phyloP scores from a whole-genome alignment of 306 rosid genomes.

The Delonix regia region DNA sequence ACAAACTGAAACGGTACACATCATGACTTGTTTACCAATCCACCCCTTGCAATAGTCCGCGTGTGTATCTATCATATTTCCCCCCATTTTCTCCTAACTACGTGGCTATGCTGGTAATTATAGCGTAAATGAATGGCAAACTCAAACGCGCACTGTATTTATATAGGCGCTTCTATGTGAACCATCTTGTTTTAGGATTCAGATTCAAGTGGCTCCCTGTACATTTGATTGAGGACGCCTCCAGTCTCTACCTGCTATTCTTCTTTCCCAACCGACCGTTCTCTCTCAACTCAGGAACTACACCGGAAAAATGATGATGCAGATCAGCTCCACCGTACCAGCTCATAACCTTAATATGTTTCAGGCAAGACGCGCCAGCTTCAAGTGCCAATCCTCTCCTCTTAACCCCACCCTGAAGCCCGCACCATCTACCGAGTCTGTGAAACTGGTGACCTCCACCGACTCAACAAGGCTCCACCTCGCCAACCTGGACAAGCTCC shows the following conservation, averaged over 20 bases:
- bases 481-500: constrained; percentile 75
- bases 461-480: constrained; percentile 58
- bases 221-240: background rate
- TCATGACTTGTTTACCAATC: background rate
- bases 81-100: too few relatives aligned
- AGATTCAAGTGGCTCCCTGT: background rate
- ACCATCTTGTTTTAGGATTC: background rate
- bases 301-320: constrained; percentile 46
- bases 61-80: background rate
- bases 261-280: background rate
- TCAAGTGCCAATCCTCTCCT: constrained; percentile 52
- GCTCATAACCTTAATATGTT: constrained; percentile 49
- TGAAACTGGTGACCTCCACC: constrained; percentile 20
- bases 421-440: background rate
- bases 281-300: background rate
- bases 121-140: background rate
- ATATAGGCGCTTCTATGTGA: constrained; percentile 28
- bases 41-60: background rate
- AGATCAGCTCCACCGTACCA: constrained; percentile 53
- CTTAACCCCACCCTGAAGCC: constrained; percentile 43
- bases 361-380: constrained; percentile 55
- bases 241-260: background rate
- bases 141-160: background rate
- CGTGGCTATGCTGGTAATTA: background rate
- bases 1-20: background rate